Base-by-base conservation (phyloP, 2,329 filamentous ascomycete genomes). In the Botrytis medusae region DNA sequence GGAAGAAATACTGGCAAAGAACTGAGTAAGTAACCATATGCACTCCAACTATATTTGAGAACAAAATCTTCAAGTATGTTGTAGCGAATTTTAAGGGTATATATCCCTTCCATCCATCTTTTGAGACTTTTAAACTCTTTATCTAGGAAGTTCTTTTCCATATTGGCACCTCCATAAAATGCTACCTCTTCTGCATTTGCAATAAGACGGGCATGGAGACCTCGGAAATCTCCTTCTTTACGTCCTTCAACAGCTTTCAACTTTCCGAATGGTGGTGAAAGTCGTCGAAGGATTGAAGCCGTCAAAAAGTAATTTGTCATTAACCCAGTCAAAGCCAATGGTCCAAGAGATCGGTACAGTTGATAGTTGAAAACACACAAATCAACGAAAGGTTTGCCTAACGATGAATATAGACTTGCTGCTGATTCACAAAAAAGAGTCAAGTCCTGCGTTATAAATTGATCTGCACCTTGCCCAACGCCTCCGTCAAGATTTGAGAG, bases 21-120 rank as follows among this genome's bases (percentile, higher is more conserved):
- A 1, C 95, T 96, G 73, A 99, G 87, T 51, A 98, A 87, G 80
- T 99, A 99, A 51, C 96, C 96, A 80, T 98, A 97, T 0, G 96
- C 96, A 76, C 95, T 98, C 96, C 96, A 99, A 77, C 94, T 96
- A 81, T 99, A 99, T 82, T 99, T 99, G 74, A 99, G 85, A 67
- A 99, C 94, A 79, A 99, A 97, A 81, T 99, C 96, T 81, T 99
- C 96, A 0, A 99, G 90, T 85, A 99, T 99, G 81, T 98, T 99
- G 85, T 99, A 99, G 25, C 94, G 91, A 77, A 99, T 97, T 83
- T 98, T 98, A 77, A 98, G 90, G 82, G 94, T 95, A 83, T 99
- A 99, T 76, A 99, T 98, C 62, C 93, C 92, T 82, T 99, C 96
- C 95, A 99, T 98, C 93, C 95, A 98, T 76, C 89, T 91, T 82